phyloP scores from a whole-genome alignment of 208 protist genomes.

The Phytomonas francai region DNA sequence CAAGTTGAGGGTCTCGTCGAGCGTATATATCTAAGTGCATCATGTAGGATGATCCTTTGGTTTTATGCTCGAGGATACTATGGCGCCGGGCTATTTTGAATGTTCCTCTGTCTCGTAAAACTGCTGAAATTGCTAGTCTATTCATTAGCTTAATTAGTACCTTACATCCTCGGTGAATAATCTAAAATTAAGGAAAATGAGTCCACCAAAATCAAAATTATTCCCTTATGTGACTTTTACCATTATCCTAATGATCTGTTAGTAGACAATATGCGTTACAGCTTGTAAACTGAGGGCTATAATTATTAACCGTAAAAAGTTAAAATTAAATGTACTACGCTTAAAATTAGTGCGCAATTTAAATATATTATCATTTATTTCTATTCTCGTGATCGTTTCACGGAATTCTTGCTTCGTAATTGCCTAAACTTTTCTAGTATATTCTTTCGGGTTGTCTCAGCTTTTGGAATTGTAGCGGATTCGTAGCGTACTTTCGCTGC shows the following conservation, averaged over 20 bases:
- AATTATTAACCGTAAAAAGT: slow-evolving; percentile 7
- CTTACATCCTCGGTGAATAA: slow-evolving; percentile 7
- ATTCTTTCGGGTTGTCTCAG: slow-evolving; percentile 40
- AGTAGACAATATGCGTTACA: not conserved
- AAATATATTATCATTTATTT: not conserved
- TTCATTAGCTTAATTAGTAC: not conserved
- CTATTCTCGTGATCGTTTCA: not conserved
- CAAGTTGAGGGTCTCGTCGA: slow-evolving; percentile 79
- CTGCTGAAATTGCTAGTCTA: slow-evolving; percentile 1
- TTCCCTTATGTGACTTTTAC: not conserved
- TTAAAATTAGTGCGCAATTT: not conserved
- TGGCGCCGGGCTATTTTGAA: slow-evolving; percentile 32
- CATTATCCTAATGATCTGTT: not conserved
- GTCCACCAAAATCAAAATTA: slow-evolving; percentile 1
- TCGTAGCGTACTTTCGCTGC: slow-evolving; percentile 51
- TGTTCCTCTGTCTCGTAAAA: slow-evolving; percentile 9
- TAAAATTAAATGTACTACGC: not conserved
- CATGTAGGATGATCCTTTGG: slow-evolving; percentile 80
- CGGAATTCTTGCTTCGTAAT: not conserved
- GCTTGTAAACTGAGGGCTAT: not conserved
- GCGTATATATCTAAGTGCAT: slow-evolving; percentile 90
- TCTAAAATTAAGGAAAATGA: not conserved
- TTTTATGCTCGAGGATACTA: slow-evolving; percentile 69
- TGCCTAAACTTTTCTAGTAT: slow-evolving; percentile 54
- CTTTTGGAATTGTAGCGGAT: slow-evolving; percentile 52